Evolutionary conservation across 2,329 filamentous ascomycete species (phyloP).

Genomic region (Pseudogymnoascus sp.): DNA sequence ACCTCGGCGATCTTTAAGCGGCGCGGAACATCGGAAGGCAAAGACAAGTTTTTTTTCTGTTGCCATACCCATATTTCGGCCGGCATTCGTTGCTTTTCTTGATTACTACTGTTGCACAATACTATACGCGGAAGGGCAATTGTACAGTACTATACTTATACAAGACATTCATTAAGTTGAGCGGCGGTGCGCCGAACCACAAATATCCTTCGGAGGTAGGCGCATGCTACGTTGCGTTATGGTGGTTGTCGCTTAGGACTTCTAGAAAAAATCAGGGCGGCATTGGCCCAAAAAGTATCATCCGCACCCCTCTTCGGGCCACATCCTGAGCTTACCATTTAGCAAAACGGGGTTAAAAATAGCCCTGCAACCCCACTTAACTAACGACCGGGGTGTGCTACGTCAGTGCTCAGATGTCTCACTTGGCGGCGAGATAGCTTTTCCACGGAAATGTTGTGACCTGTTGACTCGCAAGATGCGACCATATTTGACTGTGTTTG

Average conservation of each 20-base stretch:
- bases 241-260: neutral
- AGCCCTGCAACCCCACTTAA: neutral
- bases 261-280: neutral
- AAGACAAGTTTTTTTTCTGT: neutral
- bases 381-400: neutral
- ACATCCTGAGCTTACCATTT: neutral
- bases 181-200: neutral
- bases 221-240: neutral
- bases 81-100: neutral
- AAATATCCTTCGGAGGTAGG: neutral
- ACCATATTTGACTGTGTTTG: neutral
- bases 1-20: neutral
- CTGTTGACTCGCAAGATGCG: neutral
- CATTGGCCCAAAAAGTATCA: neutral
- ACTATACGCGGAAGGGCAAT: too few relatives aligned
- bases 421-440: neutral
- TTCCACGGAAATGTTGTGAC: neutral
- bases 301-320: neutral
- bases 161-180: too few relatives aligned
- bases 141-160: too few relatives aligned
- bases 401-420: neutral
- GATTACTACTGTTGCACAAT: neutral
- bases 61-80: neutral
- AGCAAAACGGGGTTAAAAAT: conserved; percentile 3
- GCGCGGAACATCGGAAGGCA: neutral